Base-by-base conservation (phyloP, 192 early-diverging fungal genomes). In the Coemansia sp. region DNA sequence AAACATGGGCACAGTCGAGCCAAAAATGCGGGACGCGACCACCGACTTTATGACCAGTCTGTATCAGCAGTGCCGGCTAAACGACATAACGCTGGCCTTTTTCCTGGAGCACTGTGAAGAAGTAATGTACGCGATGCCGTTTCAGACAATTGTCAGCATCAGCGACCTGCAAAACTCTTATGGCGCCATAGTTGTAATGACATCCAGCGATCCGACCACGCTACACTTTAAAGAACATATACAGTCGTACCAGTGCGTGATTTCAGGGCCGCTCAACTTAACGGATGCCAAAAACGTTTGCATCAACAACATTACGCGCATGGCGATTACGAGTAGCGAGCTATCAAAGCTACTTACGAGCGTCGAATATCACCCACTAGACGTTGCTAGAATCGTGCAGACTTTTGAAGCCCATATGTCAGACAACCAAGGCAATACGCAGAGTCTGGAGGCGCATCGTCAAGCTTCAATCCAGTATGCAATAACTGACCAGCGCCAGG, bases 41-140 rank as follows among this genome's bases (percentile, higher is more conserved):
- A 17, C 25, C 45, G 29, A 19, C 7, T 54, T 75, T 25, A 25
- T 75, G 32, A 11, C 10, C 2, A 23, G 22, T 2, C 11, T 74
- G 29, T 38, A 56, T 21, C 15, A 56, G n/a, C 32, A 67, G 14
- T 60, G 65, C 45, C 24, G 35, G 1, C 6, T n/a, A 21, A 12
- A 63, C 4, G 52, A 21, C 1, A 29, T 66, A 2, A 69, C 67
- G 12, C 32, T 60, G 23, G 48, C 69, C 1, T 11, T 62, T 5
- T 62, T 75, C 19, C 53, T 75, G 17, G 73, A 75, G 22, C 51
- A 35, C 2, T 75, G 55, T 48, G 73, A 75, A 49, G 29, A 51
- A 10, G n/a, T 62, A 9, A 32, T 58, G 12, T 21, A 27, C 12
- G 59, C 49, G 8, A 25, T 32, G 8, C 25, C 62, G n/a, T 39